Conservation (phyloP, 2,329 filamentous ascomycete species). For the Tolypocladium capitatum region DNA sequence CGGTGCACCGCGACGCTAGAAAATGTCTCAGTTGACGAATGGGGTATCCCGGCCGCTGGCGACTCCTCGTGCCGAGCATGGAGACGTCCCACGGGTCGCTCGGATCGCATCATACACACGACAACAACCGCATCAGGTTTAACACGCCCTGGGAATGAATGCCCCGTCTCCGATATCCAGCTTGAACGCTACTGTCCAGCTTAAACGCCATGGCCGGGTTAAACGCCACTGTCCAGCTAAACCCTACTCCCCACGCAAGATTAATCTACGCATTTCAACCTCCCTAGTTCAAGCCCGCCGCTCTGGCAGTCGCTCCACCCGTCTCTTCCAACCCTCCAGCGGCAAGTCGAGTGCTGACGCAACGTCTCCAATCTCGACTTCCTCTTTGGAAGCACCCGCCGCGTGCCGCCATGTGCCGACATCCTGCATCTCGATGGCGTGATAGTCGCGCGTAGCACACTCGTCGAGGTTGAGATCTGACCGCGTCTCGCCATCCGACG, state of each 20-base stretch:
- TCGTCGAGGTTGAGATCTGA: slow-evolving; percentile 5
- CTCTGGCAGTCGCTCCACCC: not conserved
- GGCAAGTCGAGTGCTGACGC: slow-evolving; percentile 2
- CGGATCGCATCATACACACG: too few relatives aligned
- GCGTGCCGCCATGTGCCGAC: not conserved
- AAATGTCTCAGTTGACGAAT: too few relatives aligned
- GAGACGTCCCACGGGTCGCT: too few relatives aligned
- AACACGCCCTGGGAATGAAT: not conserved
- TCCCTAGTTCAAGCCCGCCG: not conserved
- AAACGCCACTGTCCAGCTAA: too few relatives aligned
- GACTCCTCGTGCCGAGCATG: not conserved
- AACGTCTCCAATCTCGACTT: not conserved
- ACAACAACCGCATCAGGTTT: not conserved
- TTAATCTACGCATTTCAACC: not conserved
- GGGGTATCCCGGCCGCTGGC: not conserved
- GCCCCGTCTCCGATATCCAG: not conserved
- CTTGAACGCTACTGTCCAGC: not conserved
- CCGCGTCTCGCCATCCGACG: not conserved
- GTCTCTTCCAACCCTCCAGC: slow-evolving; percentile 1
- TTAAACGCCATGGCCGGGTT: too few relatives aligned
- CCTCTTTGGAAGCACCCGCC: not conserved
- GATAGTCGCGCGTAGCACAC: slow-evolving; percentile 9
- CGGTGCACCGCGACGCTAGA: not conserved
- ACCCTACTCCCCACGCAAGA: too few relatives aligned
- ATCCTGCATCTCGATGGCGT: slow-evolving; percentile 8